Conservation (phyloP, 208 protist species). For the Leishmania gerbilli region DNA sequence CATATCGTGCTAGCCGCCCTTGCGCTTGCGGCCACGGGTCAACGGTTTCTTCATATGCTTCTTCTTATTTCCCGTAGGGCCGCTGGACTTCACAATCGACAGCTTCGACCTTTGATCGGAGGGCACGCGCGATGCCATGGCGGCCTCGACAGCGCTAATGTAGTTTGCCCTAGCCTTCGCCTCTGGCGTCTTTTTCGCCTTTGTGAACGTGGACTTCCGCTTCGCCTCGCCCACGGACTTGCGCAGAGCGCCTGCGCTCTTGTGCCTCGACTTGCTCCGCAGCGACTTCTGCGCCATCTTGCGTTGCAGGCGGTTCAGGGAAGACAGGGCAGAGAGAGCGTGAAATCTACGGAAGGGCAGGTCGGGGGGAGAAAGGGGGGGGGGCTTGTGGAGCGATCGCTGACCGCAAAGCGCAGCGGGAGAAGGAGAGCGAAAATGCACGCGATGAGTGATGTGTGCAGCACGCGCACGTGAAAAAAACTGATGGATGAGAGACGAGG, state of each 20-base stretch:
- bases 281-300: constrained; percentile 81
- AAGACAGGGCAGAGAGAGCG: not conserved
- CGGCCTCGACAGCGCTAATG: constrained; percentile 77
- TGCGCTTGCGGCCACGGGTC: constrained; percentile 76
- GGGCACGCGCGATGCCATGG: constrained; percentile 86
- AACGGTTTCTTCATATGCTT: constrained; percentile 90
- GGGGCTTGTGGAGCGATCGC: not conserved
- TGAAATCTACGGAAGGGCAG: not conserved
- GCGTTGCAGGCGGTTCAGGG: not conserved
- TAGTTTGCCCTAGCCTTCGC: constrained; percentile 78
- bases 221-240: constrained; percentile 86
- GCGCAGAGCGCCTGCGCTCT: constrained; percentile 81
- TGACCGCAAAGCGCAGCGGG: not conserved
- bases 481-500: not conserved
- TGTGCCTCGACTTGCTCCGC: constrained; percentile 64
- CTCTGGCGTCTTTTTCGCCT: constrained; percentile 58
- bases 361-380: not conserved
- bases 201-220: constrained; percentile 77
- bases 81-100: constrained; percentile 65
- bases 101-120: constrained; percentile 90
- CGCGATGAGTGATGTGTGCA: not conserved
- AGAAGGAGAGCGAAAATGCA: not conserved
- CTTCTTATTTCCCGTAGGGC: constrained; percentile 40
- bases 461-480: not conserved
- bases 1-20: constrained; percentile 10